A percentile compares a stretch with the other conserved stretches of the same genome.
Conservation (phyloP, 1,284 basidiomycete species). For the Pseudozyma sp. region DNA sequence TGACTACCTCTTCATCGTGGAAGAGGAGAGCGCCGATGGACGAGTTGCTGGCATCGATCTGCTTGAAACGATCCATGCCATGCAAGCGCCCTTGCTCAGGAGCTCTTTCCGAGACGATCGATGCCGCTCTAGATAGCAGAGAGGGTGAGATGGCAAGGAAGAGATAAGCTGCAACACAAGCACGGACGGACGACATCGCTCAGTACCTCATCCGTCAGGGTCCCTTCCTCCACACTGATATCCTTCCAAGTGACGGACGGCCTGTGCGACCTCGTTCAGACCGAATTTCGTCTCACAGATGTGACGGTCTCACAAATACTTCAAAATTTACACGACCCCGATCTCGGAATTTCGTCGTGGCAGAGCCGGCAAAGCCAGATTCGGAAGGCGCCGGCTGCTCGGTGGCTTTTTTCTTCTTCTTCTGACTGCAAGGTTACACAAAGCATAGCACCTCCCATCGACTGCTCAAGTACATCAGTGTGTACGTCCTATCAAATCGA, state of each 20-base stretch:
- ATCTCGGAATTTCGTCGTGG: conserved; percentile 6
- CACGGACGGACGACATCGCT: background rate
- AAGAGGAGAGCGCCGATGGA: conserved; percentile 58
- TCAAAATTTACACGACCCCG: background rate
- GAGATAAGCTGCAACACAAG: too few relatives aligned
- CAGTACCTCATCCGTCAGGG: conserved; percentile 1
- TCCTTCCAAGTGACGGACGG: background rate
- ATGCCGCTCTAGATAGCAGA: background rate
- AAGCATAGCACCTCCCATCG: too few relatives aligned
- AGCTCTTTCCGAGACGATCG: background rate
- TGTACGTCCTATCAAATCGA: too few relatives aligned
- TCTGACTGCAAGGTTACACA: background rate
- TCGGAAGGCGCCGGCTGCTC: conserved; percentile 26
- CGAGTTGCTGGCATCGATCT: conserved; percentile 57
- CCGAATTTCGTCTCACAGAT: too few relatives aligned
- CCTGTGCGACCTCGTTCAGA: conserved; percentile 6
- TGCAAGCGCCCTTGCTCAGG: conserved; percentile 4
- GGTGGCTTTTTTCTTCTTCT: background rate
- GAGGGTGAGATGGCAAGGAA: background rate
- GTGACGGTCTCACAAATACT: conserved; percentile 10
- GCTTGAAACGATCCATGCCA: conserved; percentile 61
- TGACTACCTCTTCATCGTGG: conserved; percentile 60
- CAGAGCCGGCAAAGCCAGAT: conserved; percentile 11
- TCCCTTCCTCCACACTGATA: conserved; percentile 5
- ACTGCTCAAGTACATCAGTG: too few relatives aligned